Base-by-base conservation (phyloP, 805 yeast genomes). In the Pichia pseudocactophila region DNA sequence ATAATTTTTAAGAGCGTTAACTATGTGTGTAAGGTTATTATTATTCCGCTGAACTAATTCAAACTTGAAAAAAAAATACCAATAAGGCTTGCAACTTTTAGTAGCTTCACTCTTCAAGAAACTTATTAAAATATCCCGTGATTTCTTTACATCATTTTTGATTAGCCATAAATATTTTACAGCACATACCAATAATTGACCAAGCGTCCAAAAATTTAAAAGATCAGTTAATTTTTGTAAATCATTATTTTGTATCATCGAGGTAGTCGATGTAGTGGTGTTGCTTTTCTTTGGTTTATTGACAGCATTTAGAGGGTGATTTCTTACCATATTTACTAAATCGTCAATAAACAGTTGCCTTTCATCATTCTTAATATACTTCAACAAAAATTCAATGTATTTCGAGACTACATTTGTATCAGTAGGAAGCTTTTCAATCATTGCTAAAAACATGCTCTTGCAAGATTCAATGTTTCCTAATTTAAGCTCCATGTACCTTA, bases 11-110 rank as follows among this genome's bases (percentile, higher is more conserved):
- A 81, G 52, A 32, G 70, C 65, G 15, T 63, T 56, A 11, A 78
- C 61, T 13, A 80, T 62, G 34, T 61, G 65, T 17, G 66, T 59
- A 20, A 80, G 48, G 46, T 74, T 73, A 20, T 55, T 55, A 26
- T 66, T 60, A 46, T 78, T 76, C 16, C 65, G 59, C 37, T 64
- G 64, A 1, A 50, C 41, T 18, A 66, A 68, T 47, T 80, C 82
- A 51, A 72, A 76, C 37, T 74, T 72, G 46, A 80, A 69, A 46
- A 62, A 77, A 32, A 70, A 68, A 10, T 59, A 54, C 88, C 88
- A 82, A 50, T 78, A 82, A 17, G 66, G 51, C 5, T 59, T 58
- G 1, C 77, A 71, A 6, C 61, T 52, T 35, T 59, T 59, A 12
- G 79, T 52, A 3, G 61, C 52, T 1, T 54, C 48, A 27, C 65